phyloP scores from a whole-genome alignment of 2,329 filamentous ascomycete genomes.

The Apiospora marii region DNA sequence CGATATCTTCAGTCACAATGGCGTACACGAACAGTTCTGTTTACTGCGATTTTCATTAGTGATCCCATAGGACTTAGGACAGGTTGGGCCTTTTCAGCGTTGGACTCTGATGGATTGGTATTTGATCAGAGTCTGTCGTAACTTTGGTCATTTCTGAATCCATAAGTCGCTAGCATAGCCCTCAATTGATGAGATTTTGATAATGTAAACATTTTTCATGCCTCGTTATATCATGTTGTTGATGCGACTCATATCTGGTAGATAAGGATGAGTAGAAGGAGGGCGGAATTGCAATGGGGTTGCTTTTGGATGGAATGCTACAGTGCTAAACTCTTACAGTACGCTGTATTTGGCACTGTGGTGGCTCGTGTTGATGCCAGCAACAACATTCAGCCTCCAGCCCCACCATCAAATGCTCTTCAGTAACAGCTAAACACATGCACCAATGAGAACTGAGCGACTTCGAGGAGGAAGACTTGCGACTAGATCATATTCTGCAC shows the following conservation, averaged over 20 bases:
- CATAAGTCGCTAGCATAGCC: neutral
- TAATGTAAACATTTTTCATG: neutral
- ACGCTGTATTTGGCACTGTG: neutral
- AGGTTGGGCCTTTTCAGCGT: conserved; percentile 4
- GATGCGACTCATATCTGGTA: neutral
- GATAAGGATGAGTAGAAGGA: neutral
- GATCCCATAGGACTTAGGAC: neutral
- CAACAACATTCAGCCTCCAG: conserved; percentile 9
- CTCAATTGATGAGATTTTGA: neutral
- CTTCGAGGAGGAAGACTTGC: neutral
- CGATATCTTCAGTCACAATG: conserved; percentile 15
- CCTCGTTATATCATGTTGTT: neutral
- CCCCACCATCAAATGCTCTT: conserved; percentile 20
- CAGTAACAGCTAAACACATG: conserved; percentile 6
- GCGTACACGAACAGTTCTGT: conserved; percentile 5
- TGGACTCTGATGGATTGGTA: conserved; percentile 17
- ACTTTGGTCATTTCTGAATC: neutral
- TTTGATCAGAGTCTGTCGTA: neutral
- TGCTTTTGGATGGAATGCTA: neutral
- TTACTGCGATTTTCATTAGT: conserved; percentile 11
- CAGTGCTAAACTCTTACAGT: neutral
- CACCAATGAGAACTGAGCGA: conserved; percentile 14
- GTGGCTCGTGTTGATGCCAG: conserved; percentile 14
- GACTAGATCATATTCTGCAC: neutral
- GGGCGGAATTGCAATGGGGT: neutral